Base-by-base conservation (phyloP, 2,329 filamentous ascomycete genomes). In the Talaromyces sp. region DNA sequence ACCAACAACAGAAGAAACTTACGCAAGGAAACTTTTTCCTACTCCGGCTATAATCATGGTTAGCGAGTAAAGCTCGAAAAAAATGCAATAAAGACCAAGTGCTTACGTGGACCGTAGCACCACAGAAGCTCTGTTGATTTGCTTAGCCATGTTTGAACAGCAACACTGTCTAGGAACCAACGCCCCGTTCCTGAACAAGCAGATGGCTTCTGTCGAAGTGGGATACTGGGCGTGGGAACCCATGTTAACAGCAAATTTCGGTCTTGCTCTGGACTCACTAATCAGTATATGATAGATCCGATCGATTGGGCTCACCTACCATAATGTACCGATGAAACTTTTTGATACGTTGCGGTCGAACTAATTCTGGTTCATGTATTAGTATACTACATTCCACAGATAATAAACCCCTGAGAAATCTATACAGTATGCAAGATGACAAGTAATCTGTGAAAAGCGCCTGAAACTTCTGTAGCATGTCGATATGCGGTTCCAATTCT, bases 391-490 rank as follows among this genome's bases (percentile, higher is more conserved):
- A 32, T 32, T 32, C 30, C 30, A 32, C 30, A 32, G 30, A 32
- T 32, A 32, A 32, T 32, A 32, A 8, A 32, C 30, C 5, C 30
- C 30, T 32, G 30, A 32, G 30, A 10, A 32, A 32, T 32, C 30
- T 32, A 32, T 58, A 58, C 56, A 58, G 56, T 56, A 58, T 58
- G 10, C 44, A 47, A 33, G 56, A 47, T 25, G 56, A 58, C 11
- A 58, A 17, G 44, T 47, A 58, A 33, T 58, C 56, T 33, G 44
- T 51, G 13, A 58, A 58, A 30, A 58, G 27, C 30, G 56, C 56
- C 39, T 42, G 56, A 32, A 58, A 58, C n/a, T 51, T 47, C 15
- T 58, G 56, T 30, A 58, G 27, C 39, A 58, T 51, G 30, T 58
- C 42, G 47, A 58, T 58, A 25, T 58, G 44, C 27, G 27, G 25